These are phyloP conservation scores for Zygosaccharomyces bisporus DNA, from an alignment of 805 yeast genomes.

Conservation along the genomic window DNA sequence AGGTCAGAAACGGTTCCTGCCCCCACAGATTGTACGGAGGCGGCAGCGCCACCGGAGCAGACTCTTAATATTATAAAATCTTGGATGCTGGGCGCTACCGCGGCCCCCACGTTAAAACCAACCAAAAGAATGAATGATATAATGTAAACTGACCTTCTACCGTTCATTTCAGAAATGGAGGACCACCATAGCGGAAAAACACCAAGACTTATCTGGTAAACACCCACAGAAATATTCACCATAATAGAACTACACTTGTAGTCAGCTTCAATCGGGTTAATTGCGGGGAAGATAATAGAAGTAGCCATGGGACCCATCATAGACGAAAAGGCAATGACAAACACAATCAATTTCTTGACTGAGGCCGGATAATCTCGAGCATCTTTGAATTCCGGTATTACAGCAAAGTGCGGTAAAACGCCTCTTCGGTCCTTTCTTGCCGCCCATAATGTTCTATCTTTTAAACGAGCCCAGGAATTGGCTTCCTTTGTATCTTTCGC, in stretches of 20 bases:
- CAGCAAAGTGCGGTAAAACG: constrained; percentile 45
- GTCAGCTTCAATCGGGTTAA: constrained; percentile 52
- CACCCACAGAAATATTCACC: constrained; percentile 77
- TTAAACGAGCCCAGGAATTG: constrained; percentile 6
- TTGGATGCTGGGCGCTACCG: constrained; percentile 57
- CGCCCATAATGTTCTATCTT: constrained; percentile 20
- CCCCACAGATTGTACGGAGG: constrained; percentile 84
- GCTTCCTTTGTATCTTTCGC: neutral
- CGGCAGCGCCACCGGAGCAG: constrained; percentile 74
- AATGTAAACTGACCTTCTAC: constrained; percentile 71
- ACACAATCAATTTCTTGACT: constrained; percentile 53
- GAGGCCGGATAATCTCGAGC: constrained; percentile 57
- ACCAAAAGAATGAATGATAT: constrained; percentile 59
- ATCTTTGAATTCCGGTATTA: constrained; percentile 68
- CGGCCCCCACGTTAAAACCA: constrained; percentile 69
- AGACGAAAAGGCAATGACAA: constrained; percentile 68
- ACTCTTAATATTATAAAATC: constrained; percentile 66
- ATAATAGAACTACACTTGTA: constrained; percentile 54
- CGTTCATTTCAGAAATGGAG: constrained; percentile 66
- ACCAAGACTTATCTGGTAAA: constrained; percentile 70
- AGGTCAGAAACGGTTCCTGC: constrained; percentile 84
- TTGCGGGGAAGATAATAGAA: constrained; percentile 76
- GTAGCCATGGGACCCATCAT: constrained; percentile 88
- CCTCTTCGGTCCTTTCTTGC: constrained; percentile 51
- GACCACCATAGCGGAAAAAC: constrained; percentile 90